Evolutionary conservation across 2,329 filamentous ascomycete genomes (phyloP), one percentile per base, ranked within the genome.

Genomic region (Calonectria pseudoturangicola): DNA sequence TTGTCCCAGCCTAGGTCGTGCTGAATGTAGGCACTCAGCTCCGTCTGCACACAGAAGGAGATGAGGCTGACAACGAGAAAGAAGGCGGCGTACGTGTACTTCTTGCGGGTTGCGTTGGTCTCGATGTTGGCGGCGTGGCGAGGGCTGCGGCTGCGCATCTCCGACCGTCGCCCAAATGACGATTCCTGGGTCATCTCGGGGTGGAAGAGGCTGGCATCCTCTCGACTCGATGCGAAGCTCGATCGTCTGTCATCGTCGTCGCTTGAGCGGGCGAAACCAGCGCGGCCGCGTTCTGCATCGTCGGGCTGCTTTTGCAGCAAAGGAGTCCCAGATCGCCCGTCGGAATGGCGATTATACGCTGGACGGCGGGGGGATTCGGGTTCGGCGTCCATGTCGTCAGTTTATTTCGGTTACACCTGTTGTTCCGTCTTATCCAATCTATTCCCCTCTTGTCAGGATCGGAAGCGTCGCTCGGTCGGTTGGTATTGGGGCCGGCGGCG

Each of bases 21-120:
- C 86, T 98, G 96, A 73, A 99, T 97, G 85, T 98, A 96, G 12
- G 97, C 93, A 13, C 96, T 96, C 67, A 98, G 95, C 88, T 98
- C 96, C 4, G 97, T 98, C 89, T 99, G 97, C 7, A 98, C 88
- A 60, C 95, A 95, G 83, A 99, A 99, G 81, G 94, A 93, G 72
- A 98, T 86, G 81, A 99, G 88, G 81, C 94, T 97, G 77, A 98
- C 82, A 36, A 93, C 85, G 73, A 99, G 89, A 84, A 98, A 98
- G 77, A 95, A 90, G 65, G 90, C 93, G 2, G 97, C 96, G 82
- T 96, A 95, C 28, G 94, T 93, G 85, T 99, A 98, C 85, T 95
- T 95, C 82, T 91, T 93, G 81, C 91, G 91, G 43, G 94, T 95
- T 36, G 83, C 80, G 25, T 81, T 80, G 62, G 79, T 79, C 47